Percentiles rank a stretch among this genome's conserved stretches.
Evolutionary conservation across 768 basidiomycete genomes (phyloP).

Genomic region (Lentinula guzmanii): DNA sequence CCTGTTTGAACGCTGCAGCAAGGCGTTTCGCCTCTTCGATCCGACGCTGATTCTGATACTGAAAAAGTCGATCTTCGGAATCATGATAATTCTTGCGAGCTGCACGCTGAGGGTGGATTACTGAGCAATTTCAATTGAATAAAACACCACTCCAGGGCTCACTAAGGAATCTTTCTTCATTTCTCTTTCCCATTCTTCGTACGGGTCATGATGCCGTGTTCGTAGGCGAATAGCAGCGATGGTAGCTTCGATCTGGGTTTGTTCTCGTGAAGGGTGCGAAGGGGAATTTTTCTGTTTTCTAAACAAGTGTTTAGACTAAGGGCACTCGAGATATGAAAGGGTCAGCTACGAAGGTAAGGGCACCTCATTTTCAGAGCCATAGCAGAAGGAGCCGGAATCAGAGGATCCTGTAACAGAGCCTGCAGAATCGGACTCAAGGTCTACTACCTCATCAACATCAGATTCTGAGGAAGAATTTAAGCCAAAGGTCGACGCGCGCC

Average conservation of each 20-base stretch:
- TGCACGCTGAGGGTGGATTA: slow-evolving; percentile 25
- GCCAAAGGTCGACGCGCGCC: slow-evolving; percentile 43
- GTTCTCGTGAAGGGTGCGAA: slow-evolving; percentile 25
- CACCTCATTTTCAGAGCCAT: slow-evolving; percentile 38
- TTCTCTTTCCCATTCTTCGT: slow-evolving; percentile 52
- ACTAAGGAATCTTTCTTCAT: slow-evolving; percentile 48
- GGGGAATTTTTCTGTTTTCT: slow-evolving; percentile 16
- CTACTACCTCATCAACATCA: slow-evolving; percentile 17
- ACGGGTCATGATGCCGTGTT: slow-evolving; percentile 47
- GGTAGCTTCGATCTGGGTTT: slow-evolving; percentile 40
- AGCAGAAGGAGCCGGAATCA: slow-evolving; percentile 32
- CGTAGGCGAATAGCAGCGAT: slow-evolving; percentile 46
- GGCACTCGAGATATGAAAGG: background rate
- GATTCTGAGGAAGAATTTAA: slow-evolving; percentile 45
- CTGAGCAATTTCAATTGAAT: background rate
- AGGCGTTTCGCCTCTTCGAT: slow-evolving; percentile 27
- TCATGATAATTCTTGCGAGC: slow-evolving; percentile 37
- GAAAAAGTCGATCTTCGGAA: slow-evolving; percentile 25
- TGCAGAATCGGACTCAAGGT: slow-evolving; percentile 18
- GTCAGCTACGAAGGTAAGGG: slow-evolving; percentile 28
- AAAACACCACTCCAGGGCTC: slow-evolving; percentile 14
- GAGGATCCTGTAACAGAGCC: slow-evolving; percentile 28
- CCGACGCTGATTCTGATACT: slow-evolving; percentile 40
- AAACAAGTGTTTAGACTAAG: slow-evolving; percentile 3
- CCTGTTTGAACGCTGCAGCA: slow-evolving; percentile 36